Evolutionary conservation across 768 basidiomycete species (phyloP), one percentile per base, ranked within the genome.

Genomic region (Trametopsis cervina): DNA sequence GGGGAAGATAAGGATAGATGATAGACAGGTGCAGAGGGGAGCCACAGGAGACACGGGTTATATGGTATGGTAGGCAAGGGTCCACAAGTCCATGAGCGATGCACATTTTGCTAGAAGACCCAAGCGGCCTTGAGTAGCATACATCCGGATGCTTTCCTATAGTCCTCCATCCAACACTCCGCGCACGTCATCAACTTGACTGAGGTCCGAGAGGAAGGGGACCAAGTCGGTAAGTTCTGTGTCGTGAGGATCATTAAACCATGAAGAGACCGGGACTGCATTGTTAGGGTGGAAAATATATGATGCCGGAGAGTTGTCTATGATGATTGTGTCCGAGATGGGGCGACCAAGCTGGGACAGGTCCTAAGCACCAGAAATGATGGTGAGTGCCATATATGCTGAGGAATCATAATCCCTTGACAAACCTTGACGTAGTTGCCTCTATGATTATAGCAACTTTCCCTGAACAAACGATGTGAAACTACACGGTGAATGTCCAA

Each of bases 221-320:
- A 93, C 83, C 44, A 98, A 72, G 67, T 98, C 95, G 35, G 90
- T 96, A 54, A 99, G 76, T 65, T 98, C 95, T 40, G 94, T 95
- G 63, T 98, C 95, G 60, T 97, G 95, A 9, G 94, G 94, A 67
- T 93, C 93, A 66, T 97, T 98, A 73, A 99, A 99, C 96, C 96
- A 99, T 49, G 90, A 93, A 37, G 95, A 97, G 52, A 99, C 94
- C 11, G 96, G 96, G 4, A 98, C 95, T 33, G 96, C 96, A 63
- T 98, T 98, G 71, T 96, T 94, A 13, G 93, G 93, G 63, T 99
- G 95, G 77, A 99, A 99, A 51, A 98, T 95, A 67, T 98, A 99
- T 11, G 91, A 96, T 11, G 96, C 96, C 13, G 96, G 96, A 22
- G 95, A 98, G 66, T 98, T 99, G 70, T 98, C 96, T 58, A 99